These are phyloP conservation scores for Curvularia spicifera DNA, from an alignment of 2,329 filamentous ascomycete genomes.

Conservation along the genomic window DNA sequence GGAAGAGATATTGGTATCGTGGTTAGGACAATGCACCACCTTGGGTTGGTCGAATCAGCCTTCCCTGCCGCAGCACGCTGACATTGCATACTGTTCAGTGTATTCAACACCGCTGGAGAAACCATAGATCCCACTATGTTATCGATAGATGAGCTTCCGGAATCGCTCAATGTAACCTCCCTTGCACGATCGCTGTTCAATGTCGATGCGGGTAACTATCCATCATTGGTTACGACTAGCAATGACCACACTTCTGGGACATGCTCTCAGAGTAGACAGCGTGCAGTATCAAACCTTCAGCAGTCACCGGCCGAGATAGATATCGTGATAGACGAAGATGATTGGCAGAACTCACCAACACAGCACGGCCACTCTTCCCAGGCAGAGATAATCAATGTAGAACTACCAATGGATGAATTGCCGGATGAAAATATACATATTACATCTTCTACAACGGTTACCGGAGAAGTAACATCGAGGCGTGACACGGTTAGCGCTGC, in stretches of 20 bases:
- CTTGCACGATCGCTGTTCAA: slow-evolving; percentile 3
- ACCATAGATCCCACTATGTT: not conserved
- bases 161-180: not conserved
- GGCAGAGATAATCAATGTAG: too few relatives aligned
- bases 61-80: not conserved
- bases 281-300: too few relatives aligned
- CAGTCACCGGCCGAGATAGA: too few relatives aligned
- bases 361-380: too few relatives aligned
- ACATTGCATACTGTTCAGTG: not conserved
- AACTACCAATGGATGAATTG: too few relatives aligned
- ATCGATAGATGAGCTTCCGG: not conserved
- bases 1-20: slow-evolving; percentile 2
- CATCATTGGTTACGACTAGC: not conserved
- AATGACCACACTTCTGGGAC: not conserved
- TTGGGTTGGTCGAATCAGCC: not conserved
- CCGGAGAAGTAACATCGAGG: too few relatives aligned
- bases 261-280: not conserved
- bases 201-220: not conserved
- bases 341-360: too few relatives aligned
- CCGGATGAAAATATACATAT: too few relatives aligned
- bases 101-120: not conserved
- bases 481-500: too few relatives aligned
- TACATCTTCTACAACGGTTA: too few relatives aligned
- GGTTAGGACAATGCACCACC: slow-evolving; percentile 2
- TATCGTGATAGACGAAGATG: too few relatives aligned